Percentiles rank a stretch among this genome's conserved stretches.
phyloP scores from a whole-genome alignment of 306 rosid species.

The Amphicarpaea edgeworthii region DNA sequence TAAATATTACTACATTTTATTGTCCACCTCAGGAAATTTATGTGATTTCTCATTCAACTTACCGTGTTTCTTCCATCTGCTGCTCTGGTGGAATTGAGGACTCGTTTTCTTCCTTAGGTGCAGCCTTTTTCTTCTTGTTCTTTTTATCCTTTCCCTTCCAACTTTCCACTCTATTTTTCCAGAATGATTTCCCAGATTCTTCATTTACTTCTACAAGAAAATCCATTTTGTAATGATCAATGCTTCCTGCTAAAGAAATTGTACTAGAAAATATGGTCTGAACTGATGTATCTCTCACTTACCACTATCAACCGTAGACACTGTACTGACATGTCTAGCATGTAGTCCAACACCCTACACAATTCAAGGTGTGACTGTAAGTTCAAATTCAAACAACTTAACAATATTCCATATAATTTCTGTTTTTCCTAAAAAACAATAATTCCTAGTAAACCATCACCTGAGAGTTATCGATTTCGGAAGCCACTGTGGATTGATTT shows the following conservation, averaged over 20 bases:
- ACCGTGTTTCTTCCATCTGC: conserved; percentile 80
- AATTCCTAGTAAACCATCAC: conserved; percentile 46
- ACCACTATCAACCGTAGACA: conserved; percentile 85
- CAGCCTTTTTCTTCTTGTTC: conserved; percentile 76
- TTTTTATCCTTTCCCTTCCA: conserved; percentile 97
- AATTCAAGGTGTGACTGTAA: conserved; percentile 43
- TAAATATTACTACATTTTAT: conserved; percentile 9
- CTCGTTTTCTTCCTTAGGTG: conserved; percentile 56
- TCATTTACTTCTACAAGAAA: conserved; percentile 73
- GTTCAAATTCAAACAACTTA: conserved; percentile 14
- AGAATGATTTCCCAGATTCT: conserved; percentile 81
- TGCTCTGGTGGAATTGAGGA: conserved; percentile 76
- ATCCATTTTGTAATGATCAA: conserved; percentile 33
- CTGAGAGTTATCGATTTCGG: conserved; percentile 63
- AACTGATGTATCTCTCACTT: conserved; percentile 43
- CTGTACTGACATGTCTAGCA: conserved; percentile 82
- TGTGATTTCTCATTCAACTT: conserved; percentile 48
- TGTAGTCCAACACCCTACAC: conserved; percentile 82
- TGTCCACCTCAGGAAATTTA: neutral
- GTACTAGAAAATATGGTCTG: conserved; percentile 7
- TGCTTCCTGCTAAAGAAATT: conserved; percentile 14
- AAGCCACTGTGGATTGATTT: conserved; percentile 57
- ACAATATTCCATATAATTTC: conserved; percentile 22
- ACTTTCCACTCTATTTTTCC: conserved; percentile 89
- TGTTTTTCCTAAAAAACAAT: neutral